Conservation (phyloP, 176 grass and related monocot genomes). For the Ensete ventricosum region DNA sequence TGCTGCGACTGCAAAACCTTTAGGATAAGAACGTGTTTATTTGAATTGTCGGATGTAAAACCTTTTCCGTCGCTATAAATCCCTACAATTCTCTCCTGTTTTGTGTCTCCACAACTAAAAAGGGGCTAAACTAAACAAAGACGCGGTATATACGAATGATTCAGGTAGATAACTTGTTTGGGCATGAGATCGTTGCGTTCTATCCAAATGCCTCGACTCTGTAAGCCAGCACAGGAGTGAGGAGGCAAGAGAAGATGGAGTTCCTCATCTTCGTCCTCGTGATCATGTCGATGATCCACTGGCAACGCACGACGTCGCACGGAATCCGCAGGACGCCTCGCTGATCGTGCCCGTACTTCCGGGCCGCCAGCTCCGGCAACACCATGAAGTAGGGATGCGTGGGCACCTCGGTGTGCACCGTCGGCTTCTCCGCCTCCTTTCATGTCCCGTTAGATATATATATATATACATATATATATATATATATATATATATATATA, state of each 20-base stretch:
- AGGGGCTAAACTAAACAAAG: neutral
- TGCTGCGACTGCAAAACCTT: neutral
- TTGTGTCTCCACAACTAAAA: neutral
- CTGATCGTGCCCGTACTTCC: conserved; percentile 47
- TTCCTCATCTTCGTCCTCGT: conserved; percentile 1
- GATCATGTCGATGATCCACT: conserved; percentile 21
- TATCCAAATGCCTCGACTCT: neutral
- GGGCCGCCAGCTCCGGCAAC: conserved; percentile 40
- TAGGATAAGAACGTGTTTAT: neutral
- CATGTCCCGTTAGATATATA: neutral
- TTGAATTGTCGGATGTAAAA: neutral
- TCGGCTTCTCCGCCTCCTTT: conserved; percentile 7
- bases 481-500: too few relatives aligned
- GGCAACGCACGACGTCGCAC: conserved; percentile 28
- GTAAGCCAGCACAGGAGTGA: neutral
- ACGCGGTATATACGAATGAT: neutral
- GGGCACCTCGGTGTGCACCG: conserved; percentile 26
- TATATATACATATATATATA: too few relatives aligned
- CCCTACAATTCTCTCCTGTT: neutral
- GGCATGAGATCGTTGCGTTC: neutral
- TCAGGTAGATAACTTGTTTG: neutral
- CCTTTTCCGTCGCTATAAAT: neutral
- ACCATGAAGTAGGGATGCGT: conserved; percentile 31
- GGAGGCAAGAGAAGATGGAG: neutral
- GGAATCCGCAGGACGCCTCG: conserved; percentile 42